A percentile compares a stretch with the other conserved stretches of the same genome.
Conservation (phyloP, 2,329 filamentous ascomycete species). For the Fusarium chuoi region DNA sequence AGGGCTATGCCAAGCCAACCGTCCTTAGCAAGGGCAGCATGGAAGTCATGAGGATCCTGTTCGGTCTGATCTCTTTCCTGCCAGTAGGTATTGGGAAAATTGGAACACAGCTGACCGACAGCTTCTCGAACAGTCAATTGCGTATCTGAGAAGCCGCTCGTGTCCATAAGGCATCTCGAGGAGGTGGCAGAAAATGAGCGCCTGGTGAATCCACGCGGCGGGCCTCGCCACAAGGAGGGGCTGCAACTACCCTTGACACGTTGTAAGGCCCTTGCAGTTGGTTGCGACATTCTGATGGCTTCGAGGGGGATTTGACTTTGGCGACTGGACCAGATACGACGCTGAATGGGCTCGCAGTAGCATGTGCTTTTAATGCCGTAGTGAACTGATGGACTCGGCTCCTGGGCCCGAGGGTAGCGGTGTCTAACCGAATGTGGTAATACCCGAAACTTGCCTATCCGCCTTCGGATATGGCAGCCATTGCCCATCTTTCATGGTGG, state of each 20-base stretch:
- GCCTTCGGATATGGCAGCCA: background rate
- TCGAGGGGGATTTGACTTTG: background rate
- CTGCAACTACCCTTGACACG: background rate
- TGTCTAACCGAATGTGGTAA: background rate
- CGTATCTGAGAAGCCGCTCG: conserved; percentile 75
- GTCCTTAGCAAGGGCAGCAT: conserved; percentile 76
- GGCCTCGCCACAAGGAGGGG: background rate
- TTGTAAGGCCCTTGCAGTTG: background rate
- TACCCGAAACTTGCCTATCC: background rate
- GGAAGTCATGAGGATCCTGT: conserved; percentile 78
- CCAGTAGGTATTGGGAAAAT: conserved; percentile 84
- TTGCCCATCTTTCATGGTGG: no score
- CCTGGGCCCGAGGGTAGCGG: background rate
- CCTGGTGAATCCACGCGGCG: background rate
- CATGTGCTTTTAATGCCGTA: background rate
- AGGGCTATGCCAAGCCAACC: conserved; percentile 87
- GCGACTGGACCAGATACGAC: background rate
- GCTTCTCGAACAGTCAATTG: conserved; percentile 79
- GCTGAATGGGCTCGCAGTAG: background rate
- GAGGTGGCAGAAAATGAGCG: conserved; percentile 52
- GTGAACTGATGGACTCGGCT: background rate
- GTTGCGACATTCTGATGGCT: background rate
- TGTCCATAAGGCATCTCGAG: conserved; percentile 70
- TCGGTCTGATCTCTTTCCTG: conserved; percentile 76
- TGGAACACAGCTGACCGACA: conserved; percentile 72